Evolutionary conservation across 345 rosid species (phyloP), one percentile per base, ranked within the genome.

Genomic region (thale cress (Arabidopsis thaliana)): DNA sequence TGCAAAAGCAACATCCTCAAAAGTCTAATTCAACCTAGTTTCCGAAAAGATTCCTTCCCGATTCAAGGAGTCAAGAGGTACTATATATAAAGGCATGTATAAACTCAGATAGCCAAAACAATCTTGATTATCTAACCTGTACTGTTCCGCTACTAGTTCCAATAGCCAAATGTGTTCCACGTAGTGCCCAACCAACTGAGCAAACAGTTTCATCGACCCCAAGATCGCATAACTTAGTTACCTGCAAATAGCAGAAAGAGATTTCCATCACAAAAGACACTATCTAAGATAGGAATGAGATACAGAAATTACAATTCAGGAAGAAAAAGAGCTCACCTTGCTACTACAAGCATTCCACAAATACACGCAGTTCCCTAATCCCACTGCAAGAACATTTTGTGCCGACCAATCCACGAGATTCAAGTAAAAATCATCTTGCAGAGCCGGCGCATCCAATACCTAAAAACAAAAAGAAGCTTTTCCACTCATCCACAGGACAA

Each of bases 281-380:
- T 56, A n/a, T 3, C 1, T 16, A 1, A 10, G 58, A 33, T 36
- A 59, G 5, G 36, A 58, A 59, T 13, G 50, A 65, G 38, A 2
- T 16, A 16, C 37, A 46, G 1, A 55, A 64, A 41, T 46, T 33
- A 42, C 12, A 73, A 28, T 38, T 9, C 24, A 22, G 12, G 5
- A 37, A 40, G 24, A 25, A 25, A 37, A 36, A 38, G 5, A 36
- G 25, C 79, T 78, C 67, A 93, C 97, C 93, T 93, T 96, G 79
- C 98, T 96, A 77, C 92, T 96, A 75, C 90, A 88, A 83, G 99
- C 99, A 89, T 96, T 96, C 99, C 98, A 96, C 82, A 96, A 68
- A 81, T 96, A 96, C 37, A 96, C 99, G 64, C 99, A 96, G 76
- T 86, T 93, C 37, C 88, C 98, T 75, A 96, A 77, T 63, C 99